Percentiles rank a stretch among this genome's conserved stretches.
Evolutionary conservation across 2,329 filamentous ascomycete species (phyloP).

Genomic region (Trichoderma koningii): DNA sequence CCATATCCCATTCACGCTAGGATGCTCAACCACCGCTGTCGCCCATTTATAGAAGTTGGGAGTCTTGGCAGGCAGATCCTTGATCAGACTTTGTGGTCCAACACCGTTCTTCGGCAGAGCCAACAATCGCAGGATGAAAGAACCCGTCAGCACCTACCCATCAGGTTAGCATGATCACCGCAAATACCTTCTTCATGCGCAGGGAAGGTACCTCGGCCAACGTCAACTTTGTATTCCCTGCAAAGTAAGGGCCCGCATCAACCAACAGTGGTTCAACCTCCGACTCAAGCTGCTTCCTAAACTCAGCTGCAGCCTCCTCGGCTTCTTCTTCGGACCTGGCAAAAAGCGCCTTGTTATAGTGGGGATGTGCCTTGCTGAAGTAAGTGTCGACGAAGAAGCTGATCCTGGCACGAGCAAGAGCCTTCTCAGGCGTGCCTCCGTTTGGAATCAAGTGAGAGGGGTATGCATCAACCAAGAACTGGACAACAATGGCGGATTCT

Average conservation of each 20-base stretch:
- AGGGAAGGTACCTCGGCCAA: conserved; percentile 65
- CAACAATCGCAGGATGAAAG: conserved; percentile 66
- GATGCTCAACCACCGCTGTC: conserved; percentile 58
- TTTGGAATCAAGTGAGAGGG: conserved; percentile 67
- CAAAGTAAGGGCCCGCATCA: conserved; percentile 62
- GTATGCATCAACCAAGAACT: conserved; percentile 70
- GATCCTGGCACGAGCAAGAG: conserved; percentile 66
- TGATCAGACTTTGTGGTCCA: conserved; percentile 50
- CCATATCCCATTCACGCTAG: conserved; percentile 67
- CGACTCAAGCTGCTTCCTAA: conserved; percentile 61
- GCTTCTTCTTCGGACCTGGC: conserved; percentile 54
- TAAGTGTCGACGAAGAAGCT: conserved; percentile 73
- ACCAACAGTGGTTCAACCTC: conserved; percentile 72
- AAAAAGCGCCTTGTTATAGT: conserved; percentile 50
- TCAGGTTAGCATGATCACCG: conserved; percentile 20
- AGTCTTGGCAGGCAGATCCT: conserved; percentile 53
- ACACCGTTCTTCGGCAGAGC: conserved; percentile 56
- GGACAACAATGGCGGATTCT: conserved; percentile 72
- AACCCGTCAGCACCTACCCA: conserved; percentile 60
- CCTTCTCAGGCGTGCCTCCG: conserved; percentile 52
- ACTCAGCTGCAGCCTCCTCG: conserved; percentile 49
- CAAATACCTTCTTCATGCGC: too few relatives aligned
- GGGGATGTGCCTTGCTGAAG: conserved; percentile 59
- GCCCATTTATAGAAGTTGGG: conserved; percentile 72
- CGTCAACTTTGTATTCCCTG: conserved; percentile 64